Percentiles rank a stretch among this genome's conserved stretches.
Conservation (phyloP, 2,329 filamentous ascomycete genomes). For the Penicillium sp. region DNA sequence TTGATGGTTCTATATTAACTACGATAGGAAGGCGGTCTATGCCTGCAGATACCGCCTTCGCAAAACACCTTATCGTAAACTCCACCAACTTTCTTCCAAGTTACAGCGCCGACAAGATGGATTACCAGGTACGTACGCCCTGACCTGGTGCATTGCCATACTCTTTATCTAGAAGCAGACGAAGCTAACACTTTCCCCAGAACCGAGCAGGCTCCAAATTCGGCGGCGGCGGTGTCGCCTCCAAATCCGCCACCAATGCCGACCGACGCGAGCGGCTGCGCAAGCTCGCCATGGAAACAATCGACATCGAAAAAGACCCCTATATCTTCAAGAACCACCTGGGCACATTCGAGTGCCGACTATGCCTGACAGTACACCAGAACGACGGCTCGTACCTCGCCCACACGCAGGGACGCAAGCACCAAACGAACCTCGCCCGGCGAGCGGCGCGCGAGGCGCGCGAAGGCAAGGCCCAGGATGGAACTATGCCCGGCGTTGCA, state of each 20-base stretch:
- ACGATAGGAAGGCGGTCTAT: neutral
- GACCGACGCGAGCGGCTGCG: conserved; percentile 94
- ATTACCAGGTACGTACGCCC: conserved; percentile 41
- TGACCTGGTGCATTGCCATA: no score
- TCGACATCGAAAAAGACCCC: conserved; percentile 97
- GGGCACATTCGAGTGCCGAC: conserved; percentile 91
- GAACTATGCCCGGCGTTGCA: conserved; percentile 63
- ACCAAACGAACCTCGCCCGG: conserved; percentile 94
- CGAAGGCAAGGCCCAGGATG: conserved; percentile 61
- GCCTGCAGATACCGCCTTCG: neutral
- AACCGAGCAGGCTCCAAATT: conserved; percentile 97
- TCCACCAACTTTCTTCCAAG: conserved; percentile 5
- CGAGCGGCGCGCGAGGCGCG: conserved; percentile 92
- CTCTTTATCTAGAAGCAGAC: neutral
- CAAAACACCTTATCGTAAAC: conserved; percentile 9
- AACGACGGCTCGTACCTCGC: conserved; percentile 98
- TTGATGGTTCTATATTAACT: neutral
- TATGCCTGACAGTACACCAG: conserved; percentile 94
- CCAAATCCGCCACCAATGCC: conserved; percentile 83
- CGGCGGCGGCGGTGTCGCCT: conserved; percentile 92
- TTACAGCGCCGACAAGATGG: conserved; percentile 31
- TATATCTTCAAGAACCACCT: conserved; percentile 99
- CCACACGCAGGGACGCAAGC: conserved; percentile 95
- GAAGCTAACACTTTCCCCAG: conserved; percentile 38
- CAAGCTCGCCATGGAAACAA: conserved; percentile 95